phyloP scores from a whole-genome alignment of 2,329 filamentous ascomycete genomes.

The Scytalidium sp. region DNA sequence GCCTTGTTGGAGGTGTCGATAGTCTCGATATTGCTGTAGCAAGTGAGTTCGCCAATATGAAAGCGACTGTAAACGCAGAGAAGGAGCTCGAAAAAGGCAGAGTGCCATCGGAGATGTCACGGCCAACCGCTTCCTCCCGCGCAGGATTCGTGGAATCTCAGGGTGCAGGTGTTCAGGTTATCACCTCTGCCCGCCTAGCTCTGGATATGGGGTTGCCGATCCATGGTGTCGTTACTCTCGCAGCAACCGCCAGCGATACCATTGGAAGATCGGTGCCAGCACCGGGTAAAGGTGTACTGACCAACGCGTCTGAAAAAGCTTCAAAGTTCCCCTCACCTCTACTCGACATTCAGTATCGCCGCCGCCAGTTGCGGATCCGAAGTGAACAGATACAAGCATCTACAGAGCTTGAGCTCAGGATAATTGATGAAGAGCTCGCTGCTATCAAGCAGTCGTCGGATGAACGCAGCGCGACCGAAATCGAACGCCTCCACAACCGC shows the following conservation, averaged over 20 bases:
- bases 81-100: conserved; percentile 92
- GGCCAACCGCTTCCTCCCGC: conserved; percentile 89
- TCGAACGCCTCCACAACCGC: no score
- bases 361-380: background rate
- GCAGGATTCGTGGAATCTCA: conserved; percentile 99
- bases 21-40: conserved; percentile 98
- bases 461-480: no score
- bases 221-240: conserved; percentile 85
- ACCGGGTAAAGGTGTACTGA: conserved; percentile 91
- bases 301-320: conserved; percentile 80
- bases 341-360: conserved; percentile 68
- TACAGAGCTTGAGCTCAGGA: background rate
- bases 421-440: background rate
- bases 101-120: conserved; percentile 93
- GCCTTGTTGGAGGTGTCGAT: conserved; percentile 91
- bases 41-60: conserved; percentile 99
- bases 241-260: conserved; percentile 94
- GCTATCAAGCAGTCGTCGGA: no score
- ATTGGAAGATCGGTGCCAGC: conserved; percentile 94
- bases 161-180: conserved; percentile 91
- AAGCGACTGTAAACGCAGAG: conserved; percentile 92
- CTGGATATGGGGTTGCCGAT: conserved; percentile 97
- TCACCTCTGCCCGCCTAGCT: conserved; percentile 92
- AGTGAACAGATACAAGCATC: background rate
- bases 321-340: conserved; percentile 94